Evolutionary conservation across 1,284 basidiomycete species (phyloP), one percentile per base, ranked within the genome.

Genomic region (Puccinia horiana): DNA sequence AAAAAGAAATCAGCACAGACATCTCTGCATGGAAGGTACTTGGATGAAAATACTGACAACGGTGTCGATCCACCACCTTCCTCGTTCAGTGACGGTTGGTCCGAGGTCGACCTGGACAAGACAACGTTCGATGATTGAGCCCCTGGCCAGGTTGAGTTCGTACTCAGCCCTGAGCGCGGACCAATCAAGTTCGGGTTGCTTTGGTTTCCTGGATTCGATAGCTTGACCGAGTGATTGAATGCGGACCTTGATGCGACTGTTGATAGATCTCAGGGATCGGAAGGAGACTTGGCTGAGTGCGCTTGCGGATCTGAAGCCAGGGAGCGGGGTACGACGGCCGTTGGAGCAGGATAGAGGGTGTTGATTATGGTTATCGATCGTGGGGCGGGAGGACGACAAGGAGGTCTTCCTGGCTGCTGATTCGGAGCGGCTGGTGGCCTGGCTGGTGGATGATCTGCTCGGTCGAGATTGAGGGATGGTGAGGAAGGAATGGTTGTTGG

Each of bases 91-190:
- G 54, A 61, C 54, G 9, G 42, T 37, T 26, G 69, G 78, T 8
- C 69, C 79, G 47, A 81, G 54, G 52, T 72, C 56, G 44, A 81
- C 79, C 37, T 81, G 67, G 16, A 81, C 72, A 11, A 81, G 44
- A 67, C 79, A 81, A 9, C 79, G 52, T 67, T 81, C 79, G 54
- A 81, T 81, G 29, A 81, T 74, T 14, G 79, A 74, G n/a, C 72
- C 58, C 49, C 79, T 72, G 20, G 79, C 79, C 12, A 81, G 61
- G 32, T 74, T 29, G 35, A 75, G 61, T 32, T 74, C 79, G 29
- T 74, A 81, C 20, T 81, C 79, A 14, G 69, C 79, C 29, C 79
- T 44, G 20, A 81, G 47, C 0, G 47, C 23, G 29, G 79, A 42
- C 79, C 79, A 81, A n/a, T 58, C 69, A n/a, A 81, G 70, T 6